Evolutionary conservation across 768 basidiomycete species (phyloP), one percentile per base, ranked within the genome.

Genomic region (Hygrophorus pudorinus): DNA sequence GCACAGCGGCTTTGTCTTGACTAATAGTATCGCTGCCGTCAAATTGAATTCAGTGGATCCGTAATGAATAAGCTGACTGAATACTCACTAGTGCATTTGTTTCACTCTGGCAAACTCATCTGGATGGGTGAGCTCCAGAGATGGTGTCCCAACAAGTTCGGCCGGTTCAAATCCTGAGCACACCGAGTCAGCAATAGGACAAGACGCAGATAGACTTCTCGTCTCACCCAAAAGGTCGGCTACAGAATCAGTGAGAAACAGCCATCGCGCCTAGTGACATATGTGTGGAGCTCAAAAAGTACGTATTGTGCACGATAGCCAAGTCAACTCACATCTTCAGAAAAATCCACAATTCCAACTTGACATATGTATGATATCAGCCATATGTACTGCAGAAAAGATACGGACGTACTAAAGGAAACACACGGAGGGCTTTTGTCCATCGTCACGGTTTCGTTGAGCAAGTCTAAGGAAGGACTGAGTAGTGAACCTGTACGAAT

Each of bases 271-370:
- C 80, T 84, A 46, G 5, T 34, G 39, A 48, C 13, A 31, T 35
- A 28, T 42, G 42, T 44, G 39, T 31, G 44, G 36, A 41, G 51
- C 46, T 39, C 11, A 46, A 6, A n/a, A 27, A 12, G 24, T 33
- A 27, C 36, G n/a, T n/a, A n/a, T 2, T 14, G 38, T 14, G 17
- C n/a, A 42, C 17, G 35, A 38, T 31, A 31, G 20, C 38, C 18
- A 21, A 44, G 33, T 18, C 42, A 17, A 33, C 59, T 52, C 55
- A 83, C 83, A 61, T 85, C 71, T 62, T 81, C 73, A 3, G 81
- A 78, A 60, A 87, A 86, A 61, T 89, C 85, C 41, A 85, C 78
- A 53, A 87, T 88, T 14, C 78, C 82, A 48, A 88, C 85, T 86
- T 55, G 9, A 42, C 29, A 31, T 24, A 7, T 24, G 41, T 42